phyloP scores from a whole-genome alignment of 208 protist genomes.

The Porcisia hertigi region DNA sequence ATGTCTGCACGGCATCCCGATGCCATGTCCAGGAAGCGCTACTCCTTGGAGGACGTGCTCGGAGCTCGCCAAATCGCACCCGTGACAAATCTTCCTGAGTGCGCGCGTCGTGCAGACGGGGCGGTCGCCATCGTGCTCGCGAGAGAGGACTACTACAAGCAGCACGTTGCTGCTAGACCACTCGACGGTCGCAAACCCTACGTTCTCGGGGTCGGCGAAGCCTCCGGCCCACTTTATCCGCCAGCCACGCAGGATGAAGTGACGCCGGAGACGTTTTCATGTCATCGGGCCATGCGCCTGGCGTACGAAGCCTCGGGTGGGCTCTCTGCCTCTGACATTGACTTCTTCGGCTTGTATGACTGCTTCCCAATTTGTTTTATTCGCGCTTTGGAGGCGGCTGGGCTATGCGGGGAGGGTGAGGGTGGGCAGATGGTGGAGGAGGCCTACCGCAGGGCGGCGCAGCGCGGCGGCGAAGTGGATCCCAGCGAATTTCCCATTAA shows the following conservation, averaged over 20 bases:
- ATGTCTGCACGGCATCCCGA: slow-evolving; percentile 66
- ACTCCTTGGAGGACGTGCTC: slow-evolving; percentile 53
- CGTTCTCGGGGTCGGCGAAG: slow-evolving; percentile 56
- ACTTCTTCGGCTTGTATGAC: slow-evolving; percentile 84
- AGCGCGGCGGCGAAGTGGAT: slow-evolving; percentile 31
- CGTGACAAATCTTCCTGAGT: slow-evolving; percentile 58
- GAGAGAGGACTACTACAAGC: slow-evolving; percentile 44
- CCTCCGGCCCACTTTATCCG: slow-evolving; percentile 69
- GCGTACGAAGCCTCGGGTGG: slow-evolving; percentile 57
- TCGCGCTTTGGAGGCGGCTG: slow-evolving; percentile 64
- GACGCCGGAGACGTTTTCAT: slow-evolving; percentile 61
- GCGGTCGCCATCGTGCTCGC: slow-evolving; percentile 63
- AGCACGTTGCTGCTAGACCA: slow-evolving; percentile 23
- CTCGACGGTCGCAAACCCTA: slow-evolving; percentile 25
- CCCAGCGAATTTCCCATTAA: slow-evolving; percentile 61
- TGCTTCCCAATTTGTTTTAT: slow-evolving; percentile 86
- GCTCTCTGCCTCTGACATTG: slow-evolving; percentile 52
- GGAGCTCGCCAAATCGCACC: slow-evolving; percentile 47
- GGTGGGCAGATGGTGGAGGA: slow-evolving; percentile 58
- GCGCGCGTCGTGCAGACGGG: slow-evolving; percentile 73
- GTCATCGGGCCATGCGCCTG: slow-evolving; percentile 42
- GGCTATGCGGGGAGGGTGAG: slow-evolving; percentile 58
- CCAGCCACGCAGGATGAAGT: slow-evolving; percentile 49
- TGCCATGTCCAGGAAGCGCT: slow-evolving; percentile 52
- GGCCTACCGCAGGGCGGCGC: slow-evolving; percentile 41